Evolutionary conservation across 2,329 filamentous ascomycete species (phyloP).

Genomic region (Esteya vermicola): DNA sequence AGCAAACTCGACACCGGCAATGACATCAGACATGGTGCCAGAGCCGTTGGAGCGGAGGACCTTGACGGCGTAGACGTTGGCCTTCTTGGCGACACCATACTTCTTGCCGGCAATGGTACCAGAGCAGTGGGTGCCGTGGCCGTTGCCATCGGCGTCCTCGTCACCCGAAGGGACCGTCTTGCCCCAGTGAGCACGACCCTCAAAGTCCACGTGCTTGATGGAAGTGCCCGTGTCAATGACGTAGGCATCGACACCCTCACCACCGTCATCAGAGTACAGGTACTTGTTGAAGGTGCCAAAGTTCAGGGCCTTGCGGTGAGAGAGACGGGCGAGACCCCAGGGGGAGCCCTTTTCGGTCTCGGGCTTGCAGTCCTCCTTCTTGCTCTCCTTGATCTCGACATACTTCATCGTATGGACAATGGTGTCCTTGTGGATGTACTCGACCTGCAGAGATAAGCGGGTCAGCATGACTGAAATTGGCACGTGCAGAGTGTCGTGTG

Average conservation of each 20-base stretch:
- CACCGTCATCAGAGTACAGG: conserved; percentile 75
- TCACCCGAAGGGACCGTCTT: conserved; percentile 86
- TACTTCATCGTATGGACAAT: conserved; percentile 68
- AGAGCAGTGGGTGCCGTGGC: conserved; percentile 98
- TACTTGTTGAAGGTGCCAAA: conserved; percentile 98
- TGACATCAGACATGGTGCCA: conserved; percentile 95
- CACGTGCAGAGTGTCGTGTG: conserved; percentile 2
- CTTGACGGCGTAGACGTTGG: conserved; percentile 92
- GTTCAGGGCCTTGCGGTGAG: conserved; percentile 72
- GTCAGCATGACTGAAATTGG: neutral
- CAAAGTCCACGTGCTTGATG: conserved; percentile 86
- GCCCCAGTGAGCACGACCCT: conserved; percentile 89
- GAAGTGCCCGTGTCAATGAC: conserved; percentile 98
- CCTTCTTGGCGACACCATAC: conserved; percentile 99
- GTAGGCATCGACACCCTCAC: conserved; percentile 97
- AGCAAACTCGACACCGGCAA: conserved; percentile 95
- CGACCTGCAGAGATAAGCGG: conserved; percentile 48
- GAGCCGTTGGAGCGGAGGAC: conserved; percentile 95
- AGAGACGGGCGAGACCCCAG: conserved; percentile 98
- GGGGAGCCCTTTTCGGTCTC: conserved; percentile 81
- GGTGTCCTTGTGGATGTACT: conserved; percentile 90
- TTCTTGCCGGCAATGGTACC: conserved; percentile 96
- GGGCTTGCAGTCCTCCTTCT: conserved; percentile 23
- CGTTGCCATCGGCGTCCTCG: conserved; percentile 85
- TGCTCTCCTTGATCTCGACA: conserved; percentile 22